Conservation (phyloP, 345 rosid species). For the Aquilaria sinensis region DNA sequence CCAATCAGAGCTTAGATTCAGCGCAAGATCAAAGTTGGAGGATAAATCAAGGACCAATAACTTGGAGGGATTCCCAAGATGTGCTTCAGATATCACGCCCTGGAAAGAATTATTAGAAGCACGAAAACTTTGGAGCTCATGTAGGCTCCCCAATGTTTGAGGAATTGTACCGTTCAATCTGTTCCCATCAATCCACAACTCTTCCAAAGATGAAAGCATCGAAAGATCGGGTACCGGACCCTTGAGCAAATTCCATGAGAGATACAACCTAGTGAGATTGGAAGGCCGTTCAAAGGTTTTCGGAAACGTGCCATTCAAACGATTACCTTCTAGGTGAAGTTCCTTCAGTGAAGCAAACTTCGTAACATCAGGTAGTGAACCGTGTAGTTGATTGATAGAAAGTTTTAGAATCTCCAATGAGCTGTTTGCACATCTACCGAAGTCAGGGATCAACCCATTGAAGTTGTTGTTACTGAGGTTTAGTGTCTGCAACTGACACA, state of each 20-base stretch:
- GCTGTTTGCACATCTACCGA: neutral
- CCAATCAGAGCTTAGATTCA: too few relatives aligned
- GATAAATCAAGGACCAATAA: neutral
- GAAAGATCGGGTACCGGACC: neutral
- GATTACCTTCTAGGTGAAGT: neutral
- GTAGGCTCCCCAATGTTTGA: neutral
- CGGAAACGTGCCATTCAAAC: neutral
- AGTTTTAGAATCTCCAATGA: neutral
- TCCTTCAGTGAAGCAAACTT: neutral
- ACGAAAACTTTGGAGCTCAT: neutral
- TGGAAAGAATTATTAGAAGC: neutral
- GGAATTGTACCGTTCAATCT: neutral
- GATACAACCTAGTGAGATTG: neutral
- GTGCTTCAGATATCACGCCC: slow-evolving; percentile 18
- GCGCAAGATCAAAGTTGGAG: too few relatives aligned
- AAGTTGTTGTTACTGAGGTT: neutral
- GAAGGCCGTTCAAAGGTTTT: neutral
- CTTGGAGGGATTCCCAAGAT: slow-evolving; percentile 16
- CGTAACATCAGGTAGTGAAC: neutral
- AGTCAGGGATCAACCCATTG: neutral
- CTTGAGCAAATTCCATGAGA: neutral
- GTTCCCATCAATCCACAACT: neutral
- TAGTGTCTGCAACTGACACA: neutral
- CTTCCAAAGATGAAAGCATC: neutral
- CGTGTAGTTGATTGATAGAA: neutral